Base-by-base conservation (phyloP, 2,329 filamentous ascomycete species). In the Chlorencoelia australis region DNA sequence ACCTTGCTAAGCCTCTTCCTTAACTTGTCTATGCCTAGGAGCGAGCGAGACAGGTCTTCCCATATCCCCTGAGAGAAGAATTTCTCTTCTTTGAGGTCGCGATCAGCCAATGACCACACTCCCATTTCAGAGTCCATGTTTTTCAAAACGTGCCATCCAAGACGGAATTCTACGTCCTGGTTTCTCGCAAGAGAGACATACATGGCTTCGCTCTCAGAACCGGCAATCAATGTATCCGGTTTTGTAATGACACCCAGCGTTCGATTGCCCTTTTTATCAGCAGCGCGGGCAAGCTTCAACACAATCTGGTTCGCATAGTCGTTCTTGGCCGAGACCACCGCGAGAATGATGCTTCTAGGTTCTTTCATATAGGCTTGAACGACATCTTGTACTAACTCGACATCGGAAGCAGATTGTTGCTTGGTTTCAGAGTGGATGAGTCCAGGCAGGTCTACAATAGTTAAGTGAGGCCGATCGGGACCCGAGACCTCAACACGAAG, bases 221-320 rank as follows among this genome's bases (percentile, higher is more conserved):
- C 59, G 0, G 40, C 33, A n/a, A 39, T 27, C 14, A 54, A 13
- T 42, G 78, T 56, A 39, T 82, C 76, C 0, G 73, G 68, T 44
- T 79, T 80, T 0, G 75, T 80, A 0, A 79, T 58, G 3, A 69
- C 55, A 0, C 63, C 62, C 1, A 69, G 35, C 0, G 64, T 68
- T 26, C 65, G 51, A 20, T 48, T 42, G 0, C 63, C 61, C 4
- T 45, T 39, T 0, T 40, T 43, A 41, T 68, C 64, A 13, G 47
- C 42, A 25, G 30, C 38, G n/a, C 68, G 64, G 8, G 71, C 62
- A 24, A 66, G 47, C 7, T 68, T 61, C 0, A 73, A 56, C 3
- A 82, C 67, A 7, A 64, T 58, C 45, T 83, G 78, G 21, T 75
- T 69, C 4, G 70, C 69, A 45, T 82, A 82, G 44, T 72, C 68